Evolutionary conservation across 495 filamentous ascomycete species (phyloP).

Genomic region (Penicilliopsis zonata): DNA sequence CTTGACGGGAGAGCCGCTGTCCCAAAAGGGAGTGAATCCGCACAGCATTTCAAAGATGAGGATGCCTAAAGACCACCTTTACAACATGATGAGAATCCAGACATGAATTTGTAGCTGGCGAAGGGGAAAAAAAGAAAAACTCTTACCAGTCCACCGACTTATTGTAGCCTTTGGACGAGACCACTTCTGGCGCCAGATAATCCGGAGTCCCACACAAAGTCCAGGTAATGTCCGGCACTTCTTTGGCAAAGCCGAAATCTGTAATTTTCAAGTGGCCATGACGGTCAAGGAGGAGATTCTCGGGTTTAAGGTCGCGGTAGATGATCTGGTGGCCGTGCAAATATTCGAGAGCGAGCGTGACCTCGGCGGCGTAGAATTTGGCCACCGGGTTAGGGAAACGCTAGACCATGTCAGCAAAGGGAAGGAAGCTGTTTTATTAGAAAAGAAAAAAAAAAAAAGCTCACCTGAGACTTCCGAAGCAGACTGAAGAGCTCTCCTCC

Average conservation of each 20-base stretch:
- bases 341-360: constrained; percentile 90
- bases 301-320: constrained; percentile 93
- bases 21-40: constrained; percentile 98
- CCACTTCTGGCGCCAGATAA: constrained; percentile 94
- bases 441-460: constrained; percentile 13
- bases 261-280: constrained; percentile 98
- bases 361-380: constrained; percentile 98
- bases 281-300: constrained; percentile 88
- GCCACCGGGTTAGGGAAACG: constrained; percentile 97
- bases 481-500: constrained; percentile 95
- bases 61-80: constrained; percentile 95
- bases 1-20: constrained; percentile 92
- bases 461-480: constrained; percentile 89
- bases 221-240: constrained; percentile 98
- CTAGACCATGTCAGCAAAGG: too few species aligned
- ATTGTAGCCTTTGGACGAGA: constrained; percentile 95
- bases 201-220: constrained; percentile 98
- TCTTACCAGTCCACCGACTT: constrained; percentile 97
- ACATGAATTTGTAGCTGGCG: neutral
- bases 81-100: constrained; percentile 1
- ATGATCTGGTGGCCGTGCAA: constrained; percentile 93
- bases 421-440: too few species aligned
- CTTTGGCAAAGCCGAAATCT: constrained; percentile 97
- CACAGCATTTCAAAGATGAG: constrained; percentile 99
- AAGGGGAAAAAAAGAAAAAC: neutral